A percentile compares a stretch with the other conserved stretches of the same genome.
Conservation (phyloP, 345 rosid genomes). For the Citrus glauca region DNA sequence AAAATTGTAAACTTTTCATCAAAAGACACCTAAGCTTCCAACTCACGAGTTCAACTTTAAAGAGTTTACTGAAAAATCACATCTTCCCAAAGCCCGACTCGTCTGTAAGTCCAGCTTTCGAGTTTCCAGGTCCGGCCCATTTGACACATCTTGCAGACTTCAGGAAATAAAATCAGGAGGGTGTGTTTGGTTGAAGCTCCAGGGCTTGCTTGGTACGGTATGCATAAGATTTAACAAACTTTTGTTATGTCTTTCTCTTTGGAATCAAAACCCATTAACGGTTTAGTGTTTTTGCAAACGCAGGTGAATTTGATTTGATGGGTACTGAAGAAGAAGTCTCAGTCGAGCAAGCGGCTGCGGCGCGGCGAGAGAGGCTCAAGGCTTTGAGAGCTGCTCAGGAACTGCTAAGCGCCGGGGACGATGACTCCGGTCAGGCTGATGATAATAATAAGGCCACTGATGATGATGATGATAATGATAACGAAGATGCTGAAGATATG, state of each 20-base stretch:
- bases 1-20: too few relatives aligned
- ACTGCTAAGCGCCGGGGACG: constrained; percentile 45
- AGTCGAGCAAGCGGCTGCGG: constrained; percentile 62
- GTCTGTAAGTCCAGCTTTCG: neutral
- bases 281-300: neutral
- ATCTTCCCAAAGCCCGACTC: neutral
- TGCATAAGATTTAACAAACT: too few relatives aligned
- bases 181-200: too few relatives aligned
- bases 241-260: too few relatives aligned
- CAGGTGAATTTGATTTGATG: constrained; percentile 27
- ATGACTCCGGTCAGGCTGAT: constrained; percentile 28
- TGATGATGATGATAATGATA: too few relatives aligned
- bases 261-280: neutral
- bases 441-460: constrained; percentile 17
- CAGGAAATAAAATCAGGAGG: too few relatives aligned
- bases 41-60: too few relatives aligned
- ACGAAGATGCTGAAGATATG: constrained; percentile 13
- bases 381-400: constrained; percentile 82
- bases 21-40: too few relatives aligned
- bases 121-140: neutral
- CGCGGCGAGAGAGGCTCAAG: constrained; percentile 71
- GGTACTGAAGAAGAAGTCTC: constrained; percentile 54
- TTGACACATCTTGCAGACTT: too few relatives aligned
- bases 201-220: neutral
- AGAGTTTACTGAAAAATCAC: too few relatives aligned